These are phyloP conservation scores for Paragyromitra xinjiangensis DNA, from an alignment of 495 filamentous ascomycete species.

Conservation along the genomic window DNA sequence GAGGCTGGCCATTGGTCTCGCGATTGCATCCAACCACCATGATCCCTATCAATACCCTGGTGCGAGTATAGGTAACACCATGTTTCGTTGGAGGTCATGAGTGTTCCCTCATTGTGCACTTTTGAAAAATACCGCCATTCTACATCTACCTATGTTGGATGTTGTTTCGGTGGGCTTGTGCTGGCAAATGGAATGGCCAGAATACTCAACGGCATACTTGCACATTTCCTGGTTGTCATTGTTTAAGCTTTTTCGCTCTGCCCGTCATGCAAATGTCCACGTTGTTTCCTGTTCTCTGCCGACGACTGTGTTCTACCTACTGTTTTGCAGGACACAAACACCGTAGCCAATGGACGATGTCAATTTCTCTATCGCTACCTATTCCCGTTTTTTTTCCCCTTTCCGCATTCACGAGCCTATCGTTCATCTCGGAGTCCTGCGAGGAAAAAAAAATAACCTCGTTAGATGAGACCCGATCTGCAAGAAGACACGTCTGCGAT, in stretches of 20 bases:
- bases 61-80: background rate
- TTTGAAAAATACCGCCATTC: slow-evolving; percentile 7
- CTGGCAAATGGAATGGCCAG: slow-evolving; percentile 17
- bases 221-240: slow-evolving; percentile 31
- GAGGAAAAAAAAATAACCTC: background rate
- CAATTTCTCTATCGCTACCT: background rate
- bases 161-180: slow-evolving; percentile 1
- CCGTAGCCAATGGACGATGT: background rate
- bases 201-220: slow-evolving; percentile 30
- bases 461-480: slow-evolving; percentile 45
- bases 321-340: background rate
- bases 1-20: slow-evolving; percentile 3
- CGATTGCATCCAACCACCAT: slow-evolving; percentile 8
- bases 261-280: slow-evolving; percentile 32
- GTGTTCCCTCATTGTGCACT: background rate
- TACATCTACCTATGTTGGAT: background rate
- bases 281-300: slow-evolving; percentile 22
- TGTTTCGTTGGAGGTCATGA: background rate
- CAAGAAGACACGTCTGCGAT: slow-evolving; percentile 15
- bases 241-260: slow-evolving; percentile 35
- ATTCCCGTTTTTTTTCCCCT: background rate
- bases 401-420: background rate
- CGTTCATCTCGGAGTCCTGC: background rate
- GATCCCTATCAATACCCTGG: slow-evolving; percentile 2
- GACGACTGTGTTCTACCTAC: slow-evolving; percentile 14